A percentile compares a stretch with the other conserved stretches of the same genome.
Conservation (phyloP, 768 basidiomycete species). For the Lactarius akahatsu region DNA sequence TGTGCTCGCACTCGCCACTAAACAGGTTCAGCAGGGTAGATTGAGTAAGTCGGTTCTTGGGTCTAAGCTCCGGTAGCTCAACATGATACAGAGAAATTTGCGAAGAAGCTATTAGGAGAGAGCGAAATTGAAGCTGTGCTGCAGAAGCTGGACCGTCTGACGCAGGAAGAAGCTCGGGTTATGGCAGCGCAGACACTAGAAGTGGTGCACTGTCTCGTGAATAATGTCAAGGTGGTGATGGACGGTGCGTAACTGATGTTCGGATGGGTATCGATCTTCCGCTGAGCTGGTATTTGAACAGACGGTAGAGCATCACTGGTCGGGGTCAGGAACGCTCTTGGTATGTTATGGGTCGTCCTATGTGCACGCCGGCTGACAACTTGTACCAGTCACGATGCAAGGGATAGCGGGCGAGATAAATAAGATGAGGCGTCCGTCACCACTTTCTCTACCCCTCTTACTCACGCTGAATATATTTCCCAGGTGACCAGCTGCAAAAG, state of each 20-base stretch:
- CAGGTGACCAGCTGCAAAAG: not conserved
- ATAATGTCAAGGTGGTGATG: slow-evolving; percentile 1
- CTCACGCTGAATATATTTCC: not conserved
- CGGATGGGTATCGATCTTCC: not conserved
- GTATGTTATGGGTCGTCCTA: not conserved
- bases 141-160: not conserved
- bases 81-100: not conserved
- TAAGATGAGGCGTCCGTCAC: slow-evolving; percentile 1
- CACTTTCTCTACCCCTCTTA: not conserved
- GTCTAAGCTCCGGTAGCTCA: not conserved
- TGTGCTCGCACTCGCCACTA: not conserved
- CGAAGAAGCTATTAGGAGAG: not conserved
- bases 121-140: not conserved
- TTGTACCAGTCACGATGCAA: slow-evolving; percentile 3
- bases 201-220: not conserved
- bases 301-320: not conserved
- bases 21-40: not conserved
- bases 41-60: not conserved
- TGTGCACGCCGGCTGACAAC: too few relatives aligned
- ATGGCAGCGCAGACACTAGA: not conserved
- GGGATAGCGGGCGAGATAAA: not conserved
- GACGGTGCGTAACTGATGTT: not conserved
- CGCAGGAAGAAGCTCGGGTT: not conserved
- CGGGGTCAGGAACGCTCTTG: not conserved
- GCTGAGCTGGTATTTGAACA: not conserved